Base-by-base conservation (phyloP, 345 rosid genomes). In the Garcia nutans region DNA sequence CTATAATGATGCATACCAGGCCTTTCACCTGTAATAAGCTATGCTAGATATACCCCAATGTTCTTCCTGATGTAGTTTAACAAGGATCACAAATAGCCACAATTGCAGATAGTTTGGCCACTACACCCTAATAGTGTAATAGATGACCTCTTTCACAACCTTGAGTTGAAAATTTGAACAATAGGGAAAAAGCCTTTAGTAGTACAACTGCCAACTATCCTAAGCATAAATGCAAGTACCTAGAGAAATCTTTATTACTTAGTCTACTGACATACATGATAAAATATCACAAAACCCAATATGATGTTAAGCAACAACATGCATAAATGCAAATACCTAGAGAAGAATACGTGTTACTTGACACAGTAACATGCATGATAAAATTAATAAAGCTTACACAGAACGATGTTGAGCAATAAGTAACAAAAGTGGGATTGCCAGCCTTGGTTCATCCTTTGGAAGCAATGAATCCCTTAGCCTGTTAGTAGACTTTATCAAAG, bases 321-420 rank as follows among this genome's bases (percentile, higher is more conserved):
- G 63, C 26, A 59, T n/a, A 59, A 59, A 59, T 6, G 63, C 22
- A 59, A 59, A 20, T 9, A 59, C 16, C 33, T 20, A 9, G 55
- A 19, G 44, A 64, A 7, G 6, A 49, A 37, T 13, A 65, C 20
- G 0, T 44, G 0, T 22, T 15, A 67, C 26, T 20, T 64, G 22
- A 33, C 65, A 24, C 52, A 77, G 67, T 31, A 33, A 50, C 28
- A 62, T 8, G 26, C 31, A 55, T 56, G 78, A 57, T 22, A 42
- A 59, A 68, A 55, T 8, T 8, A 55, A 19, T 41, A 72, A 68
- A 81, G 77, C 99, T 87, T 90, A 93, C 99, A 93, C 82, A 68
- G 99, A 91, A 75, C 97, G 96, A 77, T 96, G 97, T 79, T 96
- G 99, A 62, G 98, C 97, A 59, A 96, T 81, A 82, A 96, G 97